These are phyloP conservation scores for Myriosclerotinia duriaeana DNA, from an alignment of 2,329 filamentous ascomycete genomes.

Conservation along the genomic window DNA sequence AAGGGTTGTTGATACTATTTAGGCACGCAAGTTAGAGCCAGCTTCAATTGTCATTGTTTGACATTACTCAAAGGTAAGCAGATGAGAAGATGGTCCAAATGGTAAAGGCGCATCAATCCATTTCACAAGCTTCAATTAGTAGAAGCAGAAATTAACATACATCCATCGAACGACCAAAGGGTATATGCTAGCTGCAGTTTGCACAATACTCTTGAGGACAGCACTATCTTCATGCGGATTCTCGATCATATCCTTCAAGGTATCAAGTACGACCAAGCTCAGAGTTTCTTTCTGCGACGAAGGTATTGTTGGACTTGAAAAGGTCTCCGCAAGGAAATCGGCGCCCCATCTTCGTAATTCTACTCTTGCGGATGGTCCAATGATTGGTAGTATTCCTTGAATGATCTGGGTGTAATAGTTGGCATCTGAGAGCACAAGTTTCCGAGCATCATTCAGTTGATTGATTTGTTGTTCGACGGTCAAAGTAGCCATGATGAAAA, in stretches of 20 bases:
- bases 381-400: constrained; percentile 87
- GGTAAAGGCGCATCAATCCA: constrained; percentile 6
- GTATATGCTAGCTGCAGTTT: constrained; percentile 89
- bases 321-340: constrained; percentile 93
- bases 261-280: constrained; percentile 74
- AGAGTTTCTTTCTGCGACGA: constrained; percentile 77
- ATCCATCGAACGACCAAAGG: constrained; percentile 89
- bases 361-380: constrained; percentile 69
- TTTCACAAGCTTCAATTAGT: constrained; percentile 26
- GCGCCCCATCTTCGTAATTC: constrained; percentile 93
- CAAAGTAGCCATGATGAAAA: constrained; percentile 51
- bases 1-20: constrained; percentile 78
- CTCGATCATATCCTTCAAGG: constrained; percentile 68
- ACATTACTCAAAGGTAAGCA: not conserved
- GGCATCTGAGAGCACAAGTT: constrained; percentile 82
- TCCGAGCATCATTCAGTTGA: constrained; percentile 87
- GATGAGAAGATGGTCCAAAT: not conserved
- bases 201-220: constrained; percentile 82
- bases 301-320: constrained; percentile 83
- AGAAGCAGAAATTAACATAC: constrained; percentile 59
- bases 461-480: constrained; percentile 74
- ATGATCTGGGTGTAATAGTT: constrained; percentile 90
- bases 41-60: constrained; percentile 13
- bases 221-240: constrained; percentile 72
- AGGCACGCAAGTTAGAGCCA: constrained; percentile 35